A percentile compares a stretch with the other conserved stretches of the same genome.
Conservation (phyloP, 1,139 yeast genomes). For the Diutina sp. region DNA sequence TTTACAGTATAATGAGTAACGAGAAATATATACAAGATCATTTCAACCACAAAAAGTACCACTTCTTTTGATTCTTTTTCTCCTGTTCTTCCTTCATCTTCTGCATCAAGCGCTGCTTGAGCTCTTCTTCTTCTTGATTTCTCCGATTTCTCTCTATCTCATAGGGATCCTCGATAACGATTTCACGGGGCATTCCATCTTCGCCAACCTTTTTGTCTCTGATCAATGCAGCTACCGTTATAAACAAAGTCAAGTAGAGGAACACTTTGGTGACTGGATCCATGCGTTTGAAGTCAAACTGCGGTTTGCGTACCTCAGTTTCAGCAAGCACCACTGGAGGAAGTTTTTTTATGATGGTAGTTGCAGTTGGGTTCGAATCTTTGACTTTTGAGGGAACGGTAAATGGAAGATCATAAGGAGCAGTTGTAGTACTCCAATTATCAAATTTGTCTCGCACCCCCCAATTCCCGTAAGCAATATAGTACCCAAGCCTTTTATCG, state of each 20-base stretch:
- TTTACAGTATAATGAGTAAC: background rate
- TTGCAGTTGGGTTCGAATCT: slow-evolving; percentile 12
- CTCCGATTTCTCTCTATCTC: background rate
- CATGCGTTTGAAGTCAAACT: slow-evolving; percentile 36
- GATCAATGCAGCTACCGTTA: slow-evolving; percentile 26
- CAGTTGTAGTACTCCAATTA: slow-evolving; percentile 23
- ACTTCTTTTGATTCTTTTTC: background rate
- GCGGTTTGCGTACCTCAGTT: slow-evolving; percentile 32
- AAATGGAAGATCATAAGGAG: slow-evolving; percentile 47
- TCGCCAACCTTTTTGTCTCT: slow-evolving; percentile 1
- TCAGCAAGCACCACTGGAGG: slow-evolving; percentile 35
- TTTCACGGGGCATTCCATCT: background rate
- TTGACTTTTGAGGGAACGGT: slow-evolving; percentile 21
- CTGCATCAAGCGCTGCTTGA: background rate
- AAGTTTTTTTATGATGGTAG: slow-evolving; percentile 15
- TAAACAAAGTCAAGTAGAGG: slow-evolving; percentile 31
- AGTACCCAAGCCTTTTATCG: slow-evolving; percentile 40
- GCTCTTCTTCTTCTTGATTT: background rate
- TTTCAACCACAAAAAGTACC: slow-evolving; percentile 2
- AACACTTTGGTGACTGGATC: slow-evolving; percentile 44
- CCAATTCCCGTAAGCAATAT: slow-evolving; percentile 51
- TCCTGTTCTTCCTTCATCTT: background rate
- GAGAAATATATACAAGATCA: background rate
- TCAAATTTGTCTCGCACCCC: slow-evolving; percentile 48
- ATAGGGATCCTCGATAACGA: background rate